These are phyloP conservation scores for Biancaea sappan DNA, from an alignment of 306 rosid species.

Conservation along the genomic window DNA sequence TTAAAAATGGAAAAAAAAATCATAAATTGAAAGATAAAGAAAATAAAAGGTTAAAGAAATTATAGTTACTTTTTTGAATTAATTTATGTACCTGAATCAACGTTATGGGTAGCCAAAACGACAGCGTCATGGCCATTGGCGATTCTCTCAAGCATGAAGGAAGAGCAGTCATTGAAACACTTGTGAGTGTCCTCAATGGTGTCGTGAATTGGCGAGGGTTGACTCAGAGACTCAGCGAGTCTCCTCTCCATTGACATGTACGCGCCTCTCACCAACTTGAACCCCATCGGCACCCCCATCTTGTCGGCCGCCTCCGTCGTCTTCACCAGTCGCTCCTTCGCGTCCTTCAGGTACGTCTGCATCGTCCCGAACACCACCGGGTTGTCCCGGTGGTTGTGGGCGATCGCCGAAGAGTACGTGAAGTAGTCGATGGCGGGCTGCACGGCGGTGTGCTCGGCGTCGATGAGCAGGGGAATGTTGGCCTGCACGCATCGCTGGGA, in stretches of 20 bases:
- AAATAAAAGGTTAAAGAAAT: too few relatives aligned
- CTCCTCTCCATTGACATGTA: conserved; percentile 77
- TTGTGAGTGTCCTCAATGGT: conserved; percentile 69
- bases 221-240: conserved; percentile 64
- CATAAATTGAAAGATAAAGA: too few relatives aligned
- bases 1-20: too few relatives aligned
- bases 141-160: conserved; percentile 66
- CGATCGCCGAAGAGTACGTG: conserved; percentile 69
- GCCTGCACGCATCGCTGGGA: conserved; percentile 58
- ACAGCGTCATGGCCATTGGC: conserved; percentile 63
- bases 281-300: conserved; percentile 72
- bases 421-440: conserved; percentile 95
- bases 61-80: too few relatives aligned
- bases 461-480: conserved; percentile 64
- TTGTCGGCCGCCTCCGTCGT: conserved; percentile 53
- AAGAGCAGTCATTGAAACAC: conserved; percentile 72
- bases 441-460: conserved; percentile 79
- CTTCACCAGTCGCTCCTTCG: conserved; percentile 61
- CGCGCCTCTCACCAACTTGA: conserved; percentile 92
- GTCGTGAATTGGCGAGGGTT: conserved; percentile 73
- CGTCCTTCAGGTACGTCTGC: conserved; percentile 85
- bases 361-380: conserved; percentile 71
- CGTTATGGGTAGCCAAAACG: conserved; percentile 86
- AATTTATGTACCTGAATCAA: conserved; percentile 86
- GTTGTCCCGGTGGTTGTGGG: conserved; percentile 52